Percentiles rank a stretch among this genome's conserved stretches.
phyloP scores from a whole-genome alignment of 2,329 filamentous ascomycete species.

The Nemania bipapillata region DNA sequence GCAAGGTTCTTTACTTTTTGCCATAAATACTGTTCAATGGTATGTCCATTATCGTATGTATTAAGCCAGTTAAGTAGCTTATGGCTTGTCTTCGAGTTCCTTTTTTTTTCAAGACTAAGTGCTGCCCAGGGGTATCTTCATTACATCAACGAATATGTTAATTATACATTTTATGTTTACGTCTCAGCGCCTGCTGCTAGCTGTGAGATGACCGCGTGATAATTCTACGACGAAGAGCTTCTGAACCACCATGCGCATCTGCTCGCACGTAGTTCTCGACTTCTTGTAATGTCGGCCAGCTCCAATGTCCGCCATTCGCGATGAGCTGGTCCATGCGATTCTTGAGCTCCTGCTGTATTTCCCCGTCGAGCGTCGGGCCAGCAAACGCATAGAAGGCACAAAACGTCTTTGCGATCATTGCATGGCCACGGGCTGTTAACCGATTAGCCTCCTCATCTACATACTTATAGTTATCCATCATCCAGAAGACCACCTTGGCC shows the following conservation, averaged over 20 bases:
- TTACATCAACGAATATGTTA: too few species aligned
- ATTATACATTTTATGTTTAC: too few species aligned
- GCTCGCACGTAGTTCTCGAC: slow-evolving; percentile 44
- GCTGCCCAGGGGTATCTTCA: background rate
- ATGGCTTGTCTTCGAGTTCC: background rate
- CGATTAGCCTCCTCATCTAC: slow-evolving; percentile 52
- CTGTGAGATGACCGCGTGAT: slow-evolving; percentile 17
- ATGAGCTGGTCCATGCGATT: slow-evolving; percentile 39
- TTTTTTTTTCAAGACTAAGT: background rate
- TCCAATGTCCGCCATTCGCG: slow-evolving; percentile 39
- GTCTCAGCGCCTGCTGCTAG: too few species aligned
- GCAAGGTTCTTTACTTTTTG: too few species aligned
- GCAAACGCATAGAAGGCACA: slow-evolving; percentile 63
- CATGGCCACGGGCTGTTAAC: slow-evolving; percentile 46
- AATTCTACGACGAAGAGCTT: slow-evolving; percentile 39
- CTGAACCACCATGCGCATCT: slow-evolving; percentile 40
- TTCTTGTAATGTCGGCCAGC: slow-evolving; percentile 49
- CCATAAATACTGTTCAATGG: too few species aligned
- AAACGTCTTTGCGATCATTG: slow-evolving; percentile 53
- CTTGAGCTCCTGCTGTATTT: slow-evolving; percentile 39
- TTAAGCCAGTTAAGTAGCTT: too few species aligned
- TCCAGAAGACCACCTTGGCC: slow-evolving; percentile 68
- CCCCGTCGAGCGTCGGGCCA: slow-evolving; percentile 54
- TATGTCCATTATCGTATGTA: too few species aligned
- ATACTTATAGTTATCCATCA: slow-evolving; percentile 58